phyloP scores from a whole-genome alignment of 2,329 filamentous ascomycete species.

The Byssochlamys sp. region DNA sequence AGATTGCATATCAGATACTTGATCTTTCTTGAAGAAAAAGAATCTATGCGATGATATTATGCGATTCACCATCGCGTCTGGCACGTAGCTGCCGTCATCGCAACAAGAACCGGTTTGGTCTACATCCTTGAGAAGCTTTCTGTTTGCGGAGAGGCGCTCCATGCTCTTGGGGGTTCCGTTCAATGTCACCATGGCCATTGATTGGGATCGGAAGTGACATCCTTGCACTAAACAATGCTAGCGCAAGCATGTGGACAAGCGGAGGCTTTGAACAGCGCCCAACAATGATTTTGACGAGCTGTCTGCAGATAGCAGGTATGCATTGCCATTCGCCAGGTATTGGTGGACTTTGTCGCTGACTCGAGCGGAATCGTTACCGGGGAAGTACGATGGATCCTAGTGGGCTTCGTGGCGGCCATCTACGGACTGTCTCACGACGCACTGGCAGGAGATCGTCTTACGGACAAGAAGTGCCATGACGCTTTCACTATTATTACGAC shows the following conservation, averaged over 20 bases:
- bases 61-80: neutral
- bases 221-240: neutral
- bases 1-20: neutral
- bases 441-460: neutral
- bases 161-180: neutral
- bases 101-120: neutral
- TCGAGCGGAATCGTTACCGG: neutral
- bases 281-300: neutral
- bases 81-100: neutral
- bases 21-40: neutral
- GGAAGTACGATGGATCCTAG: neutral
- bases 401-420: neutral
- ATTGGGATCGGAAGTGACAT: neutral
- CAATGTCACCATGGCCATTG: neutral
- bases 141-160: neutral
- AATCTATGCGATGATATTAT: neutral
- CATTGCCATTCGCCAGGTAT: neutral
- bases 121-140: neutral
- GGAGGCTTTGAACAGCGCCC: neutral
- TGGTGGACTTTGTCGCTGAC: neutral
- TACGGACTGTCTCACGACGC: neutral
- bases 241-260: neutral
- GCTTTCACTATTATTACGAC: neutral
- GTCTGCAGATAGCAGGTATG: neutral
- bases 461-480: neutral